Conservation (phyloP, 1,284 basidiomycete species). For the Apiotrichum porosum region DNA sequence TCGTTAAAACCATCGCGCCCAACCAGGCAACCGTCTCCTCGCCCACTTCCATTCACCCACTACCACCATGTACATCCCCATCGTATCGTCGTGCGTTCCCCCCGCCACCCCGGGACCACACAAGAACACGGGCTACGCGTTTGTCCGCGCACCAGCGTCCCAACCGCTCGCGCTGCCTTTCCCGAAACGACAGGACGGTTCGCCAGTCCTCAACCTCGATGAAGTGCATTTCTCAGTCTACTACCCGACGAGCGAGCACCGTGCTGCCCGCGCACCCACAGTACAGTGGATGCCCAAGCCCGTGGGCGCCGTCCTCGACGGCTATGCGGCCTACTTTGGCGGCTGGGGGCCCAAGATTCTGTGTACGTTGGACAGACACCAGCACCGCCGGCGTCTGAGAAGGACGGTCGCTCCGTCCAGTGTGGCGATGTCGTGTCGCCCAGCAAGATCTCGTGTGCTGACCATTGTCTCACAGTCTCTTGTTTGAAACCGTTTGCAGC, state of each 20-base stretch:
- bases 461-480: not conserved
- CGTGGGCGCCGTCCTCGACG: not conserved
- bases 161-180: not conserved
- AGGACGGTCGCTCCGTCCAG: too few relatives aligned
- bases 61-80: conserved; percentile 2
- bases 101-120: not conserved
- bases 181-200: not conserved
- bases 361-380: not conserved
- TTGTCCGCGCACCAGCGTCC: not conserved
- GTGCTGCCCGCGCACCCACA: not conserved
- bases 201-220: not conserved
- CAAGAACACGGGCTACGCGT: conserved; percentile 2
- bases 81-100: not conserved
- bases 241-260: not conserved
- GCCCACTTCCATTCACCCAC: too few relatives aligned
- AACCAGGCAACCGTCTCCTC: too few relatives aligned
- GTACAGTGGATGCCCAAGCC: not conserved
- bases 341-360: not conserved
- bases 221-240: not conserved
- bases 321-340: not conserved
- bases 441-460: too few relatives aligned
- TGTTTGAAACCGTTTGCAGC: not conserved
- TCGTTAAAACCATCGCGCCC: too few relatives aligned
- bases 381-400: too few relatives aligned
- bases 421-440: too few relatives aligned